Evolutionary conservation across 2,329 filamentous ascomycete species (phyloP).

Genomic region (Arthrobotrys pseudoclavata): DNA sequence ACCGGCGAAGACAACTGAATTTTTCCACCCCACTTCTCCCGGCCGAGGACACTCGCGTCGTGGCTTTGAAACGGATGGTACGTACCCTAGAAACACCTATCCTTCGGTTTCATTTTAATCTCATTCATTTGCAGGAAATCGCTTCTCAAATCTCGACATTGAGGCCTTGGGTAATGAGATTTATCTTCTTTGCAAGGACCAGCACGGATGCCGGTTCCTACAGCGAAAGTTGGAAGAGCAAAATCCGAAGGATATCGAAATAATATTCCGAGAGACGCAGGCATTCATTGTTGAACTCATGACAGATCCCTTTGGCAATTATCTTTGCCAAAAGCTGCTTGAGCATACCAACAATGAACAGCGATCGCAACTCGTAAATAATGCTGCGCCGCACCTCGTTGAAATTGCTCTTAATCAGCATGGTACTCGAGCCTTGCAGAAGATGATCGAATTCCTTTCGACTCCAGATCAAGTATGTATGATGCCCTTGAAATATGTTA

Average conservation of each 20-base stretch:
- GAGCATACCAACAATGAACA: conserved; percentile 96
- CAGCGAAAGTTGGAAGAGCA: conserved; percentile 97
- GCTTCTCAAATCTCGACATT: conserved; percentile 85
- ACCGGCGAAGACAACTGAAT: conserved; percentile 38
- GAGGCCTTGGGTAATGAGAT: conserved; percentile 86
- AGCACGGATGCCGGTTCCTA: conserved; percentile 95
- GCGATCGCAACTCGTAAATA: conserved; percentile 90
- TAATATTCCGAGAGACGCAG: conserved; percentile 95
- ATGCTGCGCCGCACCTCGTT: conserved; percentile 87
- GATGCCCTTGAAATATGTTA: neutral
- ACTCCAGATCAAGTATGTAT: conserved; percentile 78
- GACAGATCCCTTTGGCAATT: conserved; percentile 99
- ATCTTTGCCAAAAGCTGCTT: conserved; percentile 97
- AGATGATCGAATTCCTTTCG: conserved; percentile 98
- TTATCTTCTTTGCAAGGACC: conserved; percentile 93
- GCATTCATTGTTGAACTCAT: conserved; percentile 96
- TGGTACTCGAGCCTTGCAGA: conserved; percentile 94
- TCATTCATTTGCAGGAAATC: conserved; percentile 68
- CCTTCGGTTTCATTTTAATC: conserved; percentile 64
- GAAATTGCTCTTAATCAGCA: conserved; percentile 97
- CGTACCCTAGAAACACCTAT: neutral
- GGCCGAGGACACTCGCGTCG: conserved; percentile 59
- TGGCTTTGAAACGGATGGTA: conserved; percentile 48
- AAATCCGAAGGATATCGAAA: conserved; percentile 83
- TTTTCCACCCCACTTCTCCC: conserved; percentile 49